phyloP scores from a whole-genome alignment of 257 asterid genomes.

The Thymus quinquecostatus region DNA sequence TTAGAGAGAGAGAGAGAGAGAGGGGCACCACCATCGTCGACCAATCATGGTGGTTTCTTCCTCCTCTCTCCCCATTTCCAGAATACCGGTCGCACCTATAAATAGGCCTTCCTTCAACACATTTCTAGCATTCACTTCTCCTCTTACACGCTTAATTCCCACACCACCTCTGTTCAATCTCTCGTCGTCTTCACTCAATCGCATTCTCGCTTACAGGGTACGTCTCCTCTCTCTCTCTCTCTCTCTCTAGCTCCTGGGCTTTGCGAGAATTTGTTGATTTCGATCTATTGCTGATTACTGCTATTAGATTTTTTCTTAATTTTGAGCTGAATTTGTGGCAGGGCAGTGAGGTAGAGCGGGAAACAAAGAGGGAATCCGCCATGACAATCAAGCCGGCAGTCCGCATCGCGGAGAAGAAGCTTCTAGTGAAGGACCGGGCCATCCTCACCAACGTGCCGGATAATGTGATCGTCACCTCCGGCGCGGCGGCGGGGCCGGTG shows the following conservation, averaged over 20 bases:
- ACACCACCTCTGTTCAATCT: constrained; percentile 11
- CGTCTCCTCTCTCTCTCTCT: constrained; percentile 4
- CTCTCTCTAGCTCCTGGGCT: too few relatives aligned
- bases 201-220: constrained; percentile 44
- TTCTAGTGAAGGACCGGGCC: constrained; percentile 51
- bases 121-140: constrained; percentile 23
- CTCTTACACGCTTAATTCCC: constrained; percentile 4
- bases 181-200: constrained; percentile 26
- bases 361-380: constrained; percentile 13
- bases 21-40: constrained; percentile 22
- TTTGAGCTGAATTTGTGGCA: constrained; percentile 23
- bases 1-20: constrained; percentile 2
- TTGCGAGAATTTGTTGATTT: background rate
- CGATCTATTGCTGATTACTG: background rate
- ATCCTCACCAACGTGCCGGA: constrained; percentile 52
- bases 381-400: constrained; percentile 58
- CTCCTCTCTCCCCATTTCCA: constrained; percentile 23
- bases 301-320: background rate
- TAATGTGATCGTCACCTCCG: constrained; percentile 54
- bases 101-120: constrained; percentile 38
- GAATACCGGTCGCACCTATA: constrained; percentile 36
- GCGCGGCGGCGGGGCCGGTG: constrained; percentile 46
- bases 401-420: constrained; percentile 46
- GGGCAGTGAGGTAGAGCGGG: constrained; percentile 30
- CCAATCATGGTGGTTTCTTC: constrained; percentile 32